A percentile compares a stretch with the other conserved stretches of the same genome.
phyloP scores from a whole-genome alignment of 352 stramenopile species.

The Blastocystis sp. region DNA sequence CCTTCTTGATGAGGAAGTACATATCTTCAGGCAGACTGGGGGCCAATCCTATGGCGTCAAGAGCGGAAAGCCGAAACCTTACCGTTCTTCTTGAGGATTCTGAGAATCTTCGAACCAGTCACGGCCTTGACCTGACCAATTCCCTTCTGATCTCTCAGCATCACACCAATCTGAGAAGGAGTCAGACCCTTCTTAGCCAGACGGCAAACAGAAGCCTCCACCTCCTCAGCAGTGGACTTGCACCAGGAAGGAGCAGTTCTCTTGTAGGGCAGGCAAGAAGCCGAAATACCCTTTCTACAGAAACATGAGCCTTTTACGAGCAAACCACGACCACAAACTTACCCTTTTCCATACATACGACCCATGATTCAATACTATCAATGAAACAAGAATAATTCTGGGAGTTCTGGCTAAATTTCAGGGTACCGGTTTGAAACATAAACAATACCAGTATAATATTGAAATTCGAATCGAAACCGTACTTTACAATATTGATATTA shows the following conservation, averaged over 20 bases:
- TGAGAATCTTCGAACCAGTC: conserved; percentile 96
- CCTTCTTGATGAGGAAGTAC: conserved; percentile 99
- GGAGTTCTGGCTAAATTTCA: background rate
- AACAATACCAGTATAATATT: background rate
- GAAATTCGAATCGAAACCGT: background rate
- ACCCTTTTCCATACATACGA: conserved; percentile 58
- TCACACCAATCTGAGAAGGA: conserved; percentile 96
- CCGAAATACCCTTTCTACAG: conserved; percentile 88
- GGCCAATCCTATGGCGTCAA: conserved; percentile 69
- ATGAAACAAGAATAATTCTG: conserved; percentile 8
- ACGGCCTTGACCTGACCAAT: conserved; percentile 96
- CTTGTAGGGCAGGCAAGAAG: conserved; percentile 97
- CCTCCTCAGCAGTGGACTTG: conserved; percentile 88
- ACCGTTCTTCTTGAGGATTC: conserved; percentile 98
- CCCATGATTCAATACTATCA: conserved; percentile 2
- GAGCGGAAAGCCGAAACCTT: conserved; percentile 63
- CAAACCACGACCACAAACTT: background rate
- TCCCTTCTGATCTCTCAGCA: conserved; percentile 97
- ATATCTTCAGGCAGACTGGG: conserved; percentile 98
- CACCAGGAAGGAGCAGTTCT: conserved; percentile 94
- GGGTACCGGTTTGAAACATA: background rate
- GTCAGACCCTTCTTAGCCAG: conserved; percentile 97
- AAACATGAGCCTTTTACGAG: background rate
- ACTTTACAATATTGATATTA: background rate
- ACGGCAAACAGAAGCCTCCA: conserved; percentile 98